These are phyloP conservation scores for Exserohilum rostratum DNA, from an alignment of 2,329 filamentous ascomycete genomes.

Conservation along the genomic window DNA sequence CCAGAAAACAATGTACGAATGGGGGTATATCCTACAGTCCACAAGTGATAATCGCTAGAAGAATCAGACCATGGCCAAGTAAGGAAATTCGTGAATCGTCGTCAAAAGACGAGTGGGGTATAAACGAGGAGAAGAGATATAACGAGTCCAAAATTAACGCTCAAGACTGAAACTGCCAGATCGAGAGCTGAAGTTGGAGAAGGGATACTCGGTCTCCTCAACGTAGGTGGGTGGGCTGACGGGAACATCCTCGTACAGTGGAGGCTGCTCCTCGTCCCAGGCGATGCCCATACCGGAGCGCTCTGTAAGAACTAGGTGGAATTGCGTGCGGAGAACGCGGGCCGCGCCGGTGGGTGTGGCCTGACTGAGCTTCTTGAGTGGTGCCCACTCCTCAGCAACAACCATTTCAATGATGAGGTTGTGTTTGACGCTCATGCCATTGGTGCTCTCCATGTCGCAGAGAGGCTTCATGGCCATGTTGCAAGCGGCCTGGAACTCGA, in stretches of 20 bases:
- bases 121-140: slow-evolving; percentile 4
- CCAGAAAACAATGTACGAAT: background rate
- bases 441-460: slow-evolving; percentile 76
- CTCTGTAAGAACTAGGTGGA: slow-evolving; percentile 81
- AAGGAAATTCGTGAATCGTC: slow-evolving; percentile 30
- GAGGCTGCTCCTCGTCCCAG: slow-evolving; percentile 96
- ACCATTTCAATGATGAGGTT: slow-evolving; percentile 91
- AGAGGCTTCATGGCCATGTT: slow-evolving; percentile 68
- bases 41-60: slow-evolving; percentile 22
- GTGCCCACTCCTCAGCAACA: slow-evolving; percentile 85
- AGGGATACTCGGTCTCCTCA: slow-evolving; percentile 34
- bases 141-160: background rate
- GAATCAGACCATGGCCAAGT: slow-evolving; percentile 21
- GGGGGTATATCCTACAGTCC: slow-evolving; percentile 38
- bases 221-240: slow-evolving; percentile 73
- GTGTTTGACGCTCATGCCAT: slow-evolving; percentile 81
- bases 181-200: slow-evolving; percentile 29
- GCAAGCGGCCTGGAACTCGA: slow-evolving; percentile 74
- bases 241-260: slow-evolving; percentile 92
- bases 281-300: slow-evolving; percentile 85
- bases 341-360: slow-evolving; percentile 88
- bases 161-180: slow-evolving; percentile 34
- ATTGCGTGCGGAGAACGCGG: slow-evolving; percentile 90
- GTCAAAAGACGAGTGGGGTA: slow-evolving; percentile 6
- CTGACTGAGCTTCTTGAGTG: slow-evolving; percentile 71